Base-by-base conservation (phyloP, 768 basidiomycete species). In the Lyophyllum atratum region DNA sequence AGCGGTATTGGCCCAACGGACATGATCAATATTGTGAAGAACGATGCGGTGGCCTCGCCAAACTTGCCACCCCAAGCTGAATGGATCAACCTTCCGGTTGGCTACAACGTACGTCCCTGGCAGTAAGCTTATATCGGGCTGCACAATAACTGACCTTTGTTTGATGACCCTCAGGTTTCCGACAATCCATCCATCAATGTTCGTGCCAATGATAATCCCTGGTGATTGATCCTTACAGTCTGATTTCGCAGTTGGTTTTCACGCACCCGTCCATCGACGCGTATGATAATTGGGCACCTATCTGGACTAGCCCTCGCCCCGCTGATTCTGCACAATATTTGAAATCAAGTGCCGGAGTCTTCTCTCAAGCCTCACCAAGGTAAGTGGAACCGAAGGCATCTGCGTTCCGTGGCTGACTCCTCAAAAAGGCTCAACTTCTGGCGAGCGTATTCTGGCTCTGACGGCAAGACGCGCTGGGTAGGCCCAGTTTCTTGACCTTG, bases 131-230 rank as follows among this genome's bases (percentile, higher is more conserved):
- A 22, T 37, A 4, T 21, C 21, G 17, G 7, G 12, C 15, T 34
- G 28, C 29, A 2, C 26, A 26, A n/a, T n/a, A 21, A 22, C 15
- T 24, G 15, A 40, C 17, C 2, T 19, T 40, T 37, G 34, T 12
- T 26, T 54, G 46, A 63, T 15, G 51, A 42, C 21, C 10, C 19
- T 31, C 11, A 77, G 74, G 81, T 81, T 4, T 79, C 76, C 24
- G 85, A 87, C 63, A 86, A 86, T 66, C 85, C 85, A 12, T 84
- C 83, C 4, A 83, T 87, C 63, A 85, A 85, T 61, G 80, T 82
- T 26, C 14, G 50, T 44, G n/a, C n/a, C 40, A 24, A 24, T 11
- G 3, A 24, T 4, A 19, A 3, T 9, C 12, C 19, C 2, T 25
- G 17, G 6, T 24, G 9, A 44, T 6, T 49, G n/a, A 29, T 29